Base-by-base conservation (phyloP, 345 rosid genomes). In the Gossypium turneri region DNA sequence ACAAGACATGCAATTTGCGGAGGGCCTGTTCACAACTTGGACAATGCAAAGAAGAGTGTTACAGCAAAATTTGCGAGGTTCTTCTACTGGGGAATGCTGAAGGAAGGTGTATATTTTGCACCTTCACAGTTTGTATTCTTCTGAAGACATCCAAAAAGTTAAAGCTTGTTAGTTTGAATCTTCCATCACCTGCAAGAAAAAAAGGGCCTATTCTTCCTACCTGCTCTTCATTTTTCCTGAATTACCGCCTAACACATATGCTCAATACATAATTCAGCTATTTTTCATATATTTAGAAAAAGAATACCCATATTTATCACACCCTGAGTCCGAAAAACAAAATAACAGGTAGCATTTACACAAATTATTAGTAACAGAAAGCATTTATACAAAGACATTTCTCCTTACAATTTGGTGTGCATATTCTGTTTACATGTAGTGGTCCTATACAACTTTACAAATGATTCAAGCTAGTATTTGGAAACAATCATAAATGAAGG, bases 61-160 rank as follows among this genome's bases (percentile, higher is more conserved):
- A 65, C 89, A 0, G 87, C 86, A 48, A 95, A 95, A 81, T 95
- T 95, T 70, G 99, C 84, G n/a, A 86, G 77, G 82, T 89, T 95
- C 65, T 86, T 95, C 65, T 86, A 73, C 70, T 75, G 85, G 56
- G 98, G 96, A 72, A 93, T 95, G 98, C 84, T 93, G 80, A 83
- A 85, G 82, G 97, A 95, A 86, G 99, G 98, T 48, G 93, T 91
- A n/a, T 93, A 92, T 82, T 86, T 95, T 17, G 99, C 97, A 58
- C 97, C 99, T 19, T 95, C 99, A 64, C 97, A 92, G 76, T 96
- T 87, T n/a, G 97, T 98, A 92, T 85, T 75, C 92, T 50, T 50
- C 79, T 2, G 90, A 88, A 78, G 99, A 91, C 76, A 88, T 94
- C 64, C 84, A 88, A 80, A 75, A 82, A 56, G 25, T 25, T 8